Evolutionary conservation across 2,329 filamentous ascomycete species (phyloP), one percentile per base, ranked within the genome.

Genomic region (Periconia sp.): DNA sequence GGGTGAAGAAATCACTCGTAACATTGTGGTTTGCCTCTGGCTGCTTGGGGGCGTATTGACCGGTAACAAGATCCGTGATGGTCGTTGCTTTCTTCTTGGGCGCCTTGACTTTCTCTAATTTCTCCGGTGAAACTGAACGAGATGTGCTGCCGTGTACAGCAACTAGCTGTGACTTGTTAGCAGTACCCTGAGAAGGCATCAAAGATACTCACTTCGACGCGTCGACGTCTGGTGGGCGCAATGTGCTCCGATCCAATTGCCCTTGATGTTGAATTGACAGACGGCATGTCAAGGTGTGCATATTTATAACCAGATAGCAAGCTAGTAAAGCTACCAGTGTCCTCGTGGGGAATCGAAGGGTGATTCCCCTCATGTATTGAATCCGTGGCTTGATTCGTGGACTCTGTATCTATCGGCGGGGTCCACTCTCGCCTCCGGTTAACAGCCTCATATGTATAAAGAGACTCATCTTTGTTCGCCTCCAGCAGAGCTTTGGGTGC

Each of bases 1-100:
- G 39, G 2, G 54, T 43, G 32, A 69, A 69, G 33, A 69, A 61
- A 17, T 55, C 41, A 32, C 51, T 58, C 0, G 48, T 52, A n/a
- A 45, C 31, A 10, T 33, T 33, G 9, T 43, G 25, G 5, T 5
- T 13, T n/a, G 12, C 25, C 2, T 13, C 23, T 8, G 40, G 25
- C 11, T 51, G 40, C 28, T 56, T 52, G 3, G 38, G 32, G 5
- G 50, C 55, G 40, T 71, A 71, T 33, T 69, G 64, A 7, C 54
- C 62, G 4, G 66, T 71, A 1, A 68, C 67, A 2, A 69, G 49
- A 22, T 70, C 68, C 43, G 68, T 71, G 17, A 71, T 70, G 4
- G 68, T 71, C n/a, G 64, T 56, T 5, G 66, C 40, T 31, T 70
- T 71, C 57, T 69, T 70, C 43, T 68, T 71, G 0, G 64, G 61